Evolutionary conservation across 2,329 filamentous ascomycete genomes (phyloP).

Genomic region (Penicillium sp.): DNA sequence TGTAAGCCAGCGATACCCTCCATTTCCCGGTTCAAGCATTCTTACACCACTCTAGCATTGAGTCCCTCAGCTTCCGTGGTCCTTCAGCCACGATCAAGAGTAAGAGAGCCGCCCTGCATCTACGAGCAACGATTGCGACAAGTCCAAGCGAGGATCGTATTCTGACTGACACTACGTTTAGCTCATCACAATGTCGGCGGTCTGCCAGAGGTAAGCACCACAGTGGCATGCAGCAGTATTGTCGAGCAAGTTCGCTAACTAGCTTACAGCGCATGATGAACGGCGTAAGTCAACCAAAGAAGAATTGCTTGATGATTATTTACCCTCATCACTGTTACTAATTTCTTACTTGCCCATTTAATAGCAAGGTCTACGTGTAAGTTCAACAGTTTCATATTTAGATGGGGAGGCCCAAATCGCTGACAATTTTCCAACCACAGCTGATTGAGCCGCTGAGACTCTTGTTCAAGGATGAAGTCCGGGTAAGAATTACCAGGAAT

Average conservation of each 20-base stretch:
- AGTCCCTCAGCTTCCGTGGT: slow-evolving; percentile 67
- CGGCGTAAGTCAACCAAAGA: slow-evolving; percentile 29
- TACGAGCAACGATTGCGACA: not conserved
- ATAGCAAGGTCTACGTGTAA: slow-evolving; percentile 15
- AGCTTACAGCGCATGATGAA: slow-evolving; percentile 44
- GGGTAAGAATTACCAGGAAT: slow-evolving; percentile 27
- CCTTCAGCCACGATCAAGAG: slow-evolving; percentile 68
- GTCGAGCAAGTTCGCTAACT: slow-evolving; percentile 5
- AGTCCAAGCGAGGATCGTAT: not conserved
- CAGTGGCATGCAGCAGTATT: not conserved
- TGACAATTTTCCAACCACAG: slow-evolving; percentile 22
- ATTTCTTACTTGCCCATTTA: not conserved
- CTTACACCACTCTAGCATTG: slow-evolving; percentile 22
- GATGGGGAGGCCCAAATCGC: not conserved
- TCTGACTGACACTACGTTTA: slow-evolving; percentile 24
- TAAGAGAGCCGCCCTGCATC: slow-evolving; percentile 46
- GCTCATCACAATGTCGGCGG: slow-evolving; percentile 62
- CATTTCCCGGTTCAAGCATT: not conserved
- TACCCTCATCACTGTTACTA: too few species aligned
- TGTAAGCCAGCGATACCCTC: slow-evolving; percentile 23
- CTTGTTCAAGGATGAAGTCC: slow-evolving; percentile 80
- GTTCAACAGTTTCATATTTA: not conserved
- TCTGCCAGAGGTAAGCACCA: slow-evolving; percentile 35
- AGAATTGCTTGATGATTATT: too few species aligned
- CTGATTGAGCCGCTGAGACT: slow-evolving; percentile 70